Conservation (phyloP, 176 grass and related monocot species). For the Oryza longistaminata region DNA sequence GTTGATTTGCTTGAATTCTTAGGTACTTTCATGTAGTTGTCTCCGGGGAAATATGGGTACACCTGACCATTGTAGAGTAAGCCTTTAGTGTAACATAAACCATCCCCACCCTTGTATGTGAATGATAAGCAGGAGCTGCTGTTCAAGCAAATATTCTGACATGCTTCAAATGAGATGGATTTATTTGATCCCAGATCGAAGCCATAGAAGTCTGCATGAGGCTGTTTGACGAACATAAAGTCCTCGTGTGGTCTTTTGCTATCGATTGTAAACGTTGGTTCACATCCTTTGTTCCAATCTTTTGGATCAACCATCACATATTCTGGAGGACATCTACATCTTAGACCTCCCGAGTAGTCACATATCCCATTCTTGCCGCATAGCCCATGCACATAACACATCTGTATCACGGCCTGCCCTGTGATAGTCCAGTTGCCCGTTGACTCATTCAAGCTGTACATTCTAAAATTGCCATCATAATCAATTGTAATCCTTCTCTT, state of each 20-base stretch:
- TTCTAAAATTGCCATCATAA: conserved; percentile 71
- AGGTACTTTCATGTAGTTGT: conserved; percentile 68
- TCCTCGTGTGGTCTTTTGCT: conserved; percentile 36
- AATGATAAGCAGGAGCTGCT: conserved; percentile 54
- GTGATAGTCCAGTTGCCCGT: conserved; percentile 45
- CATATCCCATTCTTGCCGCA: conserved; percentile 75
- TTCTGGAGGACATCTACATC: conserved; percentile 57
- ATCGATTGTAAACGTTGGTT: conserved; percentile 35
- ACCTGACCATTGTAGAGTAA: conserved; percentile 60
- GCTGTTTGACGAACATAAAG: conserved; percentile 50
- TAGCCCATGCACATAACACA: conserved; percentile 63
- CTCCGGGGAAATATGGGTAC: conserved; percentile 48
- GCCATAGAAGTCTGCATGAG: conserved; percentile 56
- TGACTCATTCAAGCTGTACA: conserved; percentile 66
- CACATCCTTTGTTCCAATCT: conserved; percentile 78
- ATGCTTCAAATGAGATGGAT: conserved; percentile 51
- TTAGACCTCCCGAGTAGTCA: conserved; percentile 45
- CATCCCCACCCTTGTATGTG: conserved; percentile 54
- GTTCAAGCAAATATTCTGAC: conserved; percentile 46
- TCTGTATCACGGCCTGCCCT: conserved; percentile 57
- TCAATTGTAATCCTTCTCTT: conserved; percentile 55
- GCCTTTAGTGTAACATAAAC: conserved; percentile 60
- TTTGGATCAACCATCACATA: conserved; percentile 57
- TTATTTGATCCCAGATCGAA: conserved; percentile 50
- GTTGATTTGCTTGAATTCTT: conserved; percentile 32